Conservation (phyloP, 2,329 filamentous ascomycete species). For the Alternaria novae-zelandiae region DNA sequence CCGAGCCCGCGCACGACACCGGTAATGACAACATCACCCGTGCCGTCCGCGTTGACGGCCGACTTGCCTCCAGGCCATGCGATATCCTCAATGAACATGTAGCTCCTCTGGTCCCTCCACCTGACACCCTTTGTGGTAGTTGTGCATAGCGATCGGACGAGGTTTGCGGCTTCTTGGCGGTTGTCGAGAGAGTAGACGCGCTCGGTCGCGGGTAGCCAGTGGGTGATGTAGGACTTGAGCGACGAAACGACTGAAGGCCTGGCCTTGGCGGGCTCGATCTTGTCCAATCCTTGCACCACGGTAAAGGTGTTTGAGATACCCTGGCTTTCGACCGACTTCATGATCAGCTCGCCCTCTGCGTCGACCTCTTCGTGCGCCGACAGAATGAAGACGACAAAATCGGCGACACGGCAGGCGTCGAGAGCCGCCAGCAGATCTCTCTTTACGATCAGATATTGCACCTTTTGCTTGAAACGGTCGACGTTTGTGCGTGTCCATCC, state of each 20-base stretch:
- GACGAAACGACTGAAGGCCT: conserved; percentile 77
- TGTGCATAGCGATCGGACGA: conserved; percentile 89
- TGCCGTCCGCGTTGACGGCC: conserved; percentile 53
- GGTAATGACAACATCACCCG: conserved; percentile 73
- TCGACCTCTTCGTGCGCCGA: conserved; percentile 86
- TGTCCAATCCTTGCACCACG: conserved; percentile 78
- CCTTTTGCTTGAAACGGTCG: conserved; percentile 92
- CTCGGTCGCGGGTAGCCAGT: conserved; percentile 92
- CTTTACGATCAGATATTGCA: conserved; percentile 81
- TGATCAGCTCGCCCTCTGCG: conserved; percentile 79
- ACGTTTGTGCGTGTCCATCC: conserved; percentile 70
- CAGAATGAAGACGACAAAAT: conserved; percentile 87
- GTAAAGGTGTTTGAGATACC: conserved; percentile 93
- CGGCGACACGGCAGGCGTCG: conserved; percentile 85
- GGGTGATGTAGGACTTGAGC: conserved; percentile 88
- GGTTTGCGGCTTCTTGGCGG: conserved; percentile 87
- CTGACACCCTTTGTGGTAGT: conserved; percentile 91
- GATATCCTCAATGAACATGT: conserved; percentile 89
- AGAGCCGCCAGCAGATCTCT: conserved; percentile 78
- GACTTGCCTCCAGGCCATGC: conserved; percentile 66
- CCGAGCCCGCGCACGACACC: conserved; percentile 86
- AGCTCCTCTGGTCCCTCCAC: conserved; percentile 94
- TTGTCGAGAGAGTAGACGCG: conserved; percentile 89
- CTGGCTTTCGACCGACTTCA: conserved; percentile 89
- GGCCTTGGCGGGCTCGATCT: conserved; percentile 79